Percentiles rank a stretch among this genome's conserved stretches.
Evolutionary conservation across 129 eudicot species (phyloP).

Genomic region (Ambrosia artemisiifolia): DNA sequence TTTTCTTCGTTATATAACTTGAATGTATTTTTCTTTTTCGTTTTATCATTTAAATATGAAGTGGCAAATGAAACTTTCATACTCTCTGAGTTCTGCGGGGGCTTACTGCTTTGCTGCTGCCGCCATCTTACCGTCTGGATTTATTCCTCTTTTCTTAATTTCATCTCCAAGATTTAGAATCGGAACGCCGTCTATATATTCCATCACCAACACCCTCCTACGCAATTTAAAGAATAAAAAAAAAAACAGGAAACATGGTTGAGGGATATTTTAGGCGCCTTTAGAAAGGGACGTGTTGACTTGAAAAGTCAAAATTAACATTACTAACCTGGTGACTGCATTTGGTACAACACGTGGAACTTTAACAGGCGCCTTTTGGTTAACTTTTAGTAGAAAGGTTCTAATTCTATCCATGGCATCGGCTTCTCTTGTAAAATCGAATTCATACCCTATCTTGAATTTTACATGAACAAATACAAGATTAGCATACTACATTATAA

Average conservation of each 20-base stretch:
- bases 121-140: conserved; percentile 81
- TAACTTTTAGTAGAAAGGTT: conserved; percentile 45
- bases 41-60: conserved; percentile 3
- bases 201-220: conserved; percentile 96
- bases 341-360: conserved; percentile 64
- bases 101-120: conserved; percentile 96
- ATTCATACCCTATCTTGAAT: conserved; percentile 90
- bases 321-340: conserved; percentile 65
- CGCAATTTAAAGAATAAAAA: not conserved
- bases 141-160: conserved; percentile 78
- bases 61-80: conserved; percentile 25
- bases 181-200: conserved; percentile 83
- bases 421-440: conserved; percentile 93
- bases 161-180: conserved; percentile 94
- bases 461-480: conserved; percentile 22
- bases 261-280: conserved; percentile 4
- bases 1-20: not conserved
- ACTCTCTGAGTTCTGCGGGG: conserved; percentile 45
- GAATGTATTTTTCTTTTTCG: not conserved
- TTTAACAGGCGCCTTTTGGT: conserved; percentile 69
- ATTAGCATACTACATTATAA: conserved; percentile 23
- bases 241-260: not conserved
- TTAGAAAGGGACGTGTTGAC: not conserved
- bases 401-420: conserved; percentile 85
- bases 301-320: conserved; percentile 1